Percentiles rank a stretch among this genome's conserved stretches.
Conservation (phyloP, 1,284 basidiomycete species). For the Cystobasidium slooffiae region DNA sequence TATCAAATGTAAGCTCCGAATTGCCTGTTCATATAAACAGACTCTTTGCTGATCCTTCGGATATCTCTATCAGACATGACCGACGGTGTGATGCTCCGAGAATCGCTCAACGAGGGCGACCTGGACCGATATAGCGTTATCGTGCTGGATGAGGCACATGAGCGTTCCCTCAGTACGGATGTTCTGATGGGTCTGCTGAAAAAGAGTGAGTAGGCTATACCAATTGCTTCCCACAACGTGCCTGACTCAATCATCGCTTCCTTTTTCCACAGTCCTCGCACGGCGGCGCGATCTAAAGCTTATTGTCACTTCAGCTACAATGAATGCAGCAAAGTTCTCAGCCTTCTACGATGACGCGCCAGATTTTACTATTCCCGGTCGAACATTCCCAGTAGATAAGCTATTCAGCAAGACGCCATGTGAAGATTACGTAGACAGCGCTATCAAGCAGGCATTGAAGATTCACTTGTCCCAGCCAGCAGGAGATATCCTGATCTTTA, state of each 20-base stretch:
- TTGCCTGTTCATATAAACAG: background rate
- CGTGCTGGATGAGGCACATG: slow-evolving; percentile 96
- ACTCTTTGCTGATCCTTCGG: background rate
- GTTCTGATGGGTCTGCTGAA: slow-evolving; percentile 93
- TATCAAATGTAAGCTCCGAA: slow-evolving; percentile 77
- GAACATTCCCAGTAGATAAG: slow-evolving; percentile 97
- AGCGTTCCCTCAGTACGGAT: slow-evolving; percentile 92
- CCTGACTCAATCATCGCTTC: slow-evolving; percentile 12
- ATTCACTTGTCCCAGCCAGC: slow-evolving; percentile 93
- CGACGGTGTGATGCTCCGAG: slow-evolving; percentile 92
- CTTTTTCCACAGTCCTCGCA: slow-evolving; percentile 70
- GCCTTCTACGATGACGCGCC: slow-evolving; percentile 93
- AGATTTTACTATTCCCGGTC: slow-evolving; percentile 93
- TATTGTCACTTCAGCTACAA: slow-evolving; percentile 97
- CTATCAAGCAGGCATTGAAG: slow-evolving; percentile 95
- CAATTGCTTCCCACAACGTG: slow-evolving; percentile 5
- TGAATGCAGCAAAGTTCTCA: slow-evolving; percentile 99
- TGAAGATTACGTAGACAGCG: slow-evolving; percentile 97
- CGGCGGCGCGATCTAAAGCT: slow-evolving; percentile 89
- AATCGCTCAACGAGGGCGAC: slow-evolving; percentile 94
- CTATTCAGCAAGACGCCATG: slow-evolving; percentile 96
- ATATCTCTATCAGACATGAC: slow-evolving; percentile 76
- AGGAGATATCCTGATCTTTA: slow-evolving; percentile 97
- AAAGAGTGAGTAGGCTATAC: slow-evolving; percentile 69
- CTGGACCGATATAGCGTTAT: slow-evolving; percentile 93